Evolutionary conservation across 225 moss, liverwort and hornwort species (phyloP), one percentile per base, ranked within the genome.

Genomic region (Climacium dendroides): DNA sequence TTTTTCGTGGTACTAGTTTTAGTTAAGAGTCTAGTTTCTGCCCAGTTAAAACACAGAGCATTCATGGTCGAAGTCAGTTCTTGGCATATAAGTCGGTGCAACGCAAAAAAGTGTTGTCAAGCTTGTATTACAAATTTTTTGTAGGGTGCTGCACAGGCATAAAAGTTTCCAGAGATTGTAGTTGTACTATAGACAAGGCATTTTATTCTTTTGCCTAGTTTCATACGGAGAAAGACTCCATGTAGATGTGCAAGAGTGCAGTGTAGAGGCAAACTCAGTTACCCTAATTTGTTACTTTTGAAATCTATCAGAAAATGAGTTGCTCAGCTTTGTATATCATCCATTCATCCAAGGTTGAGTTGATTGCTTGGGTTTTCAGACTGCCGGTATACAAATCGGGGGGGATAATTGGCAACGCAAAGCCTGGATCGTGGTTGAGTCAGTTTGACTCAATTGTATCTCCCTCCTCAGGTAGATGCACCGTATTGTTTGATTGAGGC

Each of bases 71-170:
- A 85, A 66, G 66, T 58, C 55, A 10, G 45, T 74, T 86, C 84
- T 91, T 85, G 87, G 65, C 54, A 83, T 85, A 87, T 64, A 82
- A 73, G 74, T 74, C 48, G 74, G 48, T 43, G 83, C 89, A 87
- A 90, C 91, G 87, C 91, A 76, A 71, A 85, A 63, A 90, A 57
- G 80, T 87, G 89, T 91, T 92, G 86, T 92, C 85, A 70, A 87
- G 83, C 86, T 87, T 92, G 89, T 89, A 86, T 86, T 88, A 87
- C 91, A 90, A 87, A 78, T 88, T 81, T 87, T 91, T 90, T 82
- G 90, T 87, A 82, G 86, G 82, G 84, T 89, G 78, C 85, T 88
- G 91, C 86, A 74, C 48, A 84, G 83, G 30, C 78, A 59, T 87
- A 53, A 72, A 41, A 67, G 89, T 79, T 84, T 77, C 35, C 69